phyloP scores from a whole-genome alignment of 257 asterid species.

The Solanum commersonii region DNA sequence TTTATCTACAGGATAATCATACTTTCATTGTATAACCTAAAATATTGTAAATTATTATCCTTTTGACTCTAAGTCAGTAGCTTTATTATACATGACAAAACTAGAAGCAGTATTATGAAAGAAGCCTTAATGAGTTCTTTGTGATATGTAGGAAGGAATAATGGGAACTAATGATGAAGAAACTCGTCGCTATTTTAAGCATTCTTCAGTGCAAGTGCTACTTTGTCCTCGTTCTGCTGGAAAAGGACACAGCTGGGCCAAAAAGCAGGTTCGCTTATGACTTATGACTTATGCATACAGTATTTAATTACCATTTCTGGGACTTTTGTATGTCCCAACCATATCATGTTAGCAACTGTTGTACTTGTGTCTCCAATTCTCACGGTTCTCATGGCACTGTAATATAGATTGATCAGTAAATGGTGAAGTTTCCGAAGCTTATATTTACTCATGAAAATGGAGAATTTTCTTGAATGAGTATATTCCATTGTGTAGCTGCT shows the following conservation, averaged over 20 bases:
- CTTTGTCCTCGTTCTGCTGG: slow-evolving; percentile 74
- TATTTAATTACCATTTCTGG: background rate
- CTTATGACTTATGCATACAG: background rate
- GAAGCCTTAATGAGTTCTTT: background rate
- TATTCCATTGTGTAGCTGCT: background rate
- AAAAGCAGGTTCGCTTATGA: slow-evolving; percentile 29
- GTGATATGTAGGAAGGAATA: slow-evolving; percentile 58
- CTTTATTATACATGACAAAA: background rate
- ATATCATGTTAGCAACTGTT: background rate
- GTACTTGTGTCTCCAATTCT: background rate
- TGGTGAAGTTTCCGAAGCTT: background rate
- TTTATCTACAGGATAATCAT: background rate
- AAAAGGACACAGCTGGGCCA: slow-evolving; percentile 77
- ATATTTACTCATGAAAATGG: background rate
- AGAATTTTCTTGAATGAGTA: background rate
- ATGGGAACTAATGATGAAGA: slow-evolving; percentile 84
- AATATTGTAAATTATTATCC: background rate
- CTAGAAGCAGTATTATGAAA: background rate
- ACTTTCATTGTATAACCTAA: background rate
- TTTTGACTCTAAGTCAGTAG: background rate
- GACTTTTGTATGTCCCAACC: background rate
- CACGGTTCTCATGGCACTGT: background rate
- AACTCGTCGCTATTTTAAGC: slow-evolving; percentile 83
- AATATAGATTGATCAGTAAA: background rate
- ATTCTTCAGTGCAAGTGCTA: slow-evolving; percentile 78